Percentiles rank a stretch among this genome's conserved stretches.
phyloP scores from a whole-genome alignment of 1,284 basidiomycete genomes.

The Leucoagaricus sp. region DNA sequence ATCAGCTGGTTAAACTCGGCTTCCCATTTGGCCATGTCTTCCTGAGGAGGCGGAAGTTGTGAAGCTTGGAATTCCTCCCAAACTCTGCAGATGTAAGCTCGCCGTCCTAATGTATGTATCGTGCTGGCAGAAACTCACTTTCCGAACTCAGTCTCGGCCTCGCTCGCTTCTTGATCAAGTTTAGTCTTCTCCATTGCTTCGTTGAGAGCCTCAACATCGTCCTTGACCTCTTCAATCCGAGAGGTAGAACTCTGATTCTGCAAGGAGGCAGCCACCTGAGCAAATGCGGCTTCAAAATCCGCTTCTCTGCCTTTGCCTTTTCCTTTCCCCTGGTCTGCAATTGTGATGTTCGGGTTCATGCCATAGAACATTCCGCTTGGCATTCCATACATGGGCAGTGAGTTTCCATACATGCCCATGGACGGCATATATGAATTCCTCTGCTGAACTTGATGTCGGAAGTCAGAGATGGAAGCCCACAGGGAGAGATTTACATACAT shows the following conservation, averaged over 20 bases:
- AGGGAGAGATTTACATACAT: slow-evolving; percentile 27
- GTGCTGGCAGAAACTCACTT: slow-evolving; percentile 34
- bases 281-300: slow-evolving; percentile 80
- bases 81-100: slow-evolving; percentile 39
- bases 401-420: slow-evolving; percentile 32
- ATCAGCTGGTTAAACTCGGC: slow-evolving; percentile 85
- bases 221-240: slow-evolving; percentile 56
- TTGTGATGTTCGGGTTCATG: slow-evolving; percentile 27
- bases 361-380: slow-evolving; percentile 25
- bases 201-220: slow-evolving; percentile 40
- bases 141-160: slow-evolving; percentile 41
- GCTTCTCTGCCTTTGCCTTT: slow-evolving; percentile 76
- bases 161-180: slow-evolving; percentile 19
- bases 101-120: not conserved
- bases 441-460: slow-evolving; percentile 30
- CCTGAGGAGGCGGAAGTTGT: slow-evolving; percentile 53
- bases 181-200: slow-evolving; percentile 24
- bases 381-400: slow-evolving; percentile 36
- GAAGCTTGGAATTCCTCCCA: slow-evolving; percentile 64
- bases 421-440: slow-evolving; percentile 38
- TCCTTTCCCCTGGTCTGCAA: slow-evolving; percentile 48
- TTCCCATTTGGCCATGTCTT: slow-evolving; percentile 86
- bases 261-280: slow-evolving; percentile 54
- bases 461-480: not conserved
- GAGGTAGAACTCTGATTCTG: slow-evolving; percentile 41